phyloP scores from a whole-genome alignment of 2,329 filamentous ascomycete genomes.

The Fusarium gaditjirri region DNA sequence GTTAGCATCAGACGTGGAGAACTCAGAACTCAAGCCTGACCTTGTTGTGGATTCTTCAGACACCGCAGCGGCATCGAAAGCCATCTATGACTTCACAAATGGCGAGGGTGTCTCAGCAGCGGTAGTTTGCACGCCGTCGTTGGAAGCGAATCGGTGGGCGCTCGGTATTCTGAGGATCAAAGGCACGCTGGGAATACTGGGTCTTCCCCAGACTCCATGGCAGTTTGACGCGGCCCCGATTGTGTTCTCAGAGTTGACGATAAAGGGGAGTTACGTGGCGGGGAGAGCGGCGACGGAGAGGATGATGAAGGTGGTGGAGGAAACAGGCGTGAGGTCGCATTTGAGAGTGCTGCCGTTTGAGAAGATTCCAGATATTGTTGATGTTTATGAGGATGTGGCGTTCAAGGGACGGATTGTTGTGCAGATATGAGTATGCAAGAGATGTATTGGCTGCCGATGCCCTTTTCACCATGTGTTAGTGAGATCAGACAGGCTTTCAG shows the following conservation, averaged over 20 bases:
- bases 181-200: conserved; percentile 1
- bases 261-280: conserved; percentile 1
- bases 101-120: conserved; percentile 7
- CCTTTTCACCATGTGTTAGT: too few species aligned
- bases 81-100: background rate
- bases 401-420: conserved; percentile 13
- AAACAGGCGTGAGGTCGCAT: conserved; percentile 11
- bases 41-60: conserved; percentile 7
- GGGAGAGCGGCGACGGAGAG: background rate
- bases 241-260: conserved; percentile 9
- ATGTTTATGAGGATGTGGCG: conserved; percentile 4
- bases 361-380: background rate
- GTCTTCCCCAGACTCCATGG: background rate
- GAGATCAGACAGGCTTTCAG: background rate
- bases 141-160: conserved; percentile 14
- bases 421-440: background rate
- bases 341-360: conserved; percentile 3
- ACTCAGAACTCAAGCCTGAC: background rate
- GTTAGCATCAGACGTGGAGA: conserved; percentile 1
- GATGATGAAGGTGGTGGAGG: conserved; percentile 7
- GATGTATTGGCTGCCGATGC: too few species aligned
- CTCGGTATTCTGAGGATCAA: background rate
- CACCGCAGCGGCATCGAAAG: background rate
- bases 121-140: background rate
- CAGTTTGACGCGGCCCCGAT: conserved; percentile 10